Base-by-base conservation (phyloP, 768 basidiomycete genomes). In the Cyclocybe cylindracea region DNA sequence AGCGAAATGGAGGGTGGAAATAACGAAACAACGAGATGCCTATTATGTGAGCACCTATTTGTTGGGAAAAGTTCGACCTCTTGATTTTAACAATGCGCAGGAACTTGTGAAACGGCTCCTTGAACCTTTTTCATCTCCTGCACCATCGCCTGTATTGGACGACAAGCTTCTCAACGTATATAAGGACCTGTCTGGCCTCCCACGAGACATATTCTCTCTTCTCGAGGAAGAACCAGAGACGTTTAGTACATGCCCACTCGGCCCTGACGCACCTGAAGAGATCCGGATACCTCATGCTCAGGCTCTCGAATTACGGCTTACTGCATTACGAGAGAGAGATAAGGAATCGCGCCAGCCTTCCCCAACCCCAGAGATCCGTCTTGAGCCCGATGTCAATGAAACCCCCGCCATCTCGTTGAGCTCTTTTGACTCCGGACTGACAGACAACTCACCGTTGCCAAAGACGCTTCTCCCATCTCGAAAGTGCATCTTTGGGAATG, bases 21-120 rank as follows among this genome's bases (percentile, higher is more conserved):
- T 75, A 39, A 62, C 65, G 36, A 83, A 82, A 56, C 86, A 86
- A 61, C 73, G 89, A 46, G 82, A 85, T 38, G 78, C 77, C 52
- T 91, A 91, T 63, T 91, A 91, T 65, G 89, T 90, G 57, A 38
- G 83, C 71, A 44, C 46, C 8, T 41, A 43, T 8, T 31, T 19
- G 47, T 38, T 10, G 24, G 24, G 24, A 24, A 24, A 24, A 24
- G 24, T 3, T 3, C 24, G 24, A 24, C 24, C 4, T 3, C 24
- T 5, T 24, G 24, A 24, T 24, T 24, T 24, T 5, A 24, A 24
- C 24, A 24, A 24, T 24, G 24, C 24, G 5, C 56, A 91, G 89
- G 86, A 86, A 55, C 82, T 91, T 54, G 79, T 89, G 31, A 80
- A 77, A 46, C 80, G 84, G 24, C 70, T 91, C 44, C 67, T 91